Percentiles rank a stretch among this genome's conserved stretches.
Conservation (phyloP, 148 eudicot species). For the Pouteria glomerata region DNA sequence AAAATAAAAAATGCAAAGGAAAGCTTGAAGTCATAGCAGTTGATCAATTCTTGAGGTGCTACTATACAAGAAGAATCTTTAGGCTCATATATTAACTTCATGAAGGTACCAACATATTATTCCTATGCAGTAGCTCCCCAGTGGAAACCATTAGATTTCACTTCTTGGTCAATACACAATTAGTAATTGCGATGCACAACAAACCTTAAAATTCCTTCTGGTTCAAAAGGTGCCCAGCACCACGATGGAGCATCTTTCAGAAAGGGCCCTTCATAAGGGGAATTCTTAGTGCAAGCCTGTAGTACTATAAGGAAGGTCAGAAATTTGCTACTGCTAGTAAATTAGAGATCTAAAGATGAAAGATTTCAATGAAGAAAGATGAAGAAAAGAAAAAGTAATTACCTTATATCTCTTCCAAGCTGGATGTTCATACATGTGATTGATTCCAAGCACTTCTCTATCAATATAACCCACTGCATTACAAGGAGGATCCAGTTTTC, state of each 20-base stretch:
- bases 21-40: too few species aligned
- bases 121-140: not conserved
- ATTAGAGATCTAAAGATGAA: not conserved
- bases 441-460: slow-evolving; percentile 63
- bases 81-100: not conserved
- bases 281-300: slow-evolving; percentile 73
- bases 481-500: slow-evolving; percentile 72
- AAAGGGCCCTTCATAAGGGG: slow-evolving; percentile 79
- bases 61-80: not conserved
- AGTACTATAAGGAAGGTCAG: slow-evolving; percentile 14
- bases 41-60: not conserved
- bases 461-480: slow-evolving; percentile 90
- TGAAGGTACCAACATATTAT: not conserved
- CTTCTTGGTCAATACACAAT: not conserved
- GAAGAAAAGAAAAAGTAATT: slow-evolving; percentile 3
- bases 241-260: slow-evolving; percentile 71
- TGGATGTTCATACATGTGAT: slow-evolving; percentile 77
- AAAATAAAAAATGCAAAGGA: too few species aligned
- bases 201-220: slow-evolving; percentile 88
- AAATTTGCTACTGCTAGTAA: not conserved
- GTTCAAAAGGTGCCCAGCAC: slow-evolving; percentile 94
- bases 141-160: not conserved
- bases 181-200: slow-evolving; percentile 8
- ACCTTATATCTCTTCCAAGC: slow-evolving; percentile 94
- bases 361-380: not conserved